Percentiles rank a stretch among this genome's conserved stretches.
Evolutionary conservation across 805 yeast genomes (phyloP).

Genomic region (Kregervanrija fluxuum): DNA sequence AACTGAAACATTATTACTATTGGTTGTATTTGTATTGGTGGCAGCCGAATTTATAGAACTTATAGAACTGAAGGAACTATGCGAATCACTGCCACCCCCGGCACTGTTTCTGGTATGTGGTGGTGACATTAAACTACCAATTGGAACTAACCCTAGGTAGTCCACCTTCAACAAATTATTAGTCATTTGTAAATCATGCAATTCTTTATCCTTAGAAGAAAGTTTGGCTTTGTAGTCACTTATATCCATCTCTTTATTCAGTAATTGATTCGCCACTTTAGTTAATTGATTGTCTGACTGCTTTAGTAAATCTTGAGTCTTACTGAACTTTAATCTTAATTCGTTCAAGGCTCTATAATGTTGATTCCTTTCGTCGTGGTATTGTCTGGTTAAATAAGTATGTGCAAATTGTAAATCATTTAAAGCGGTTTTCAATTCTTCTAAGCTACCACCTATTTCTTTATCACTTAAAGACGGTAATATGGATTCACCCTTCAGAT

Average conservation of each 20-base stretch:
- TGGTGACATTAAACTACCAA: slow-evolving; percentile 7
- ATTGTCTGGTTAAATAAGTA: slow-evolving; percentile 59
- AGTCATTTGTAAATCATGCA: slow-evolving; percentile 37
- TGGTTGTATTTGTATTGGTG: slow-evolving; percentile 10
- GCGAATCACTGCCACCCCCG: no score
- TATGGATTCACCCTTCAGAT: no score
- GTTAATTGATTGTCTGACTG: slow-evolving; percentile 31
- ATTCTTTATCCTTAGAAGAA: slow-evolving; percentile 32
- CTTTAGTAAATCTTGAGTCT: slow-evolving; percentile 45
- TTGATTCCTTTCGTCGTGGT: slow-evolving; percentile 55
- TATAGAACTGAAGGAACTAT: no score
- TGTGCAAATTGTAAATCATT: slow-evolving; percentile 67
- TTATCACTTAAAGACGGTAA: no score
- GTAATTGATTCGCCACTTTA: slow-evolving; percentile 29
- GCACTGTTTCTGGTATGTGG: slow-evolving; percentile 8
- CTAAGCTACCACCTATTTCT: no score
- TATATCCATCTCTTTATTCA: slow-evolving; percentile 30
- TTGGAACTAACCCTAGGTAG: slow-evolving; percentile 29
- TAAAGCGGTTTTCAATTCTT: slow-evolving; percentile 41
- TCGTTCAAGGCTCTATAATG: slow-evolving; percentile 47
- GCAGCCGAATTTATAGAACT: slow-evolving; percentile 5
- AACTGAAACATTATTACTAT: slow-evolving; percentile 30
- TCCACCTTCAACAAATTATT: slow-evolving; percentile 38
- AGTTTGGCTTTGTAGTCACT: slow-evolving; percentile 25
- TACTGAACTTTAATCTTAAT: slow-evolving; percentile 41